Conservation (phyloP, 1,284 basidiomycete species). For the Ceratobasidium sp. region DNA sequence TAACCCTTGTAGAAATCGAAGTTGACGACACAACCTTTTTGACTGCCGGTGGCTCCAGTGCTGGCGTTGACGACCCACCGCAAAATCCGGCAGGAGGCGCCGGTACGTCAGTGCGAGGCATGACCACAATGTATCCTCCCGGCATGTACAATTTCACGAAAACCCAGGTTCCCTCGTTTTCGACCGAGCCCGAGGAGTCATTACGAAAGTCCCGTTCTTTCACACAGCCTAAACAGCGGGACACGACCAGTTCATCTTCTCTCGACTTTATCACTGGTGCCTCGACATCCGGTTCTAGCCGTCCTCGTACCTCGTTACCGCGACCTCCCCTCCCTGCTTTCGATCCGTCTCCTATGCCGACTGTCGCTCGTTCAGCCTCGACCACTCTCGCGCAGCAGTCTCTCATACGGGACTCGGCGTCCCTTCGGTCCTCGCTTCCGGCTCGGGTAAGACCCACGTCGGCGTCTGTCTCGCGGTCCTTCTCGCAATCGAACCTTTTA, state of each 20-base stretch:
- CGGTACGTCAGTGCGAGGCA: constrained; percentile 15
- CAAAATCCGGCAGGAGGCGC: background rate
- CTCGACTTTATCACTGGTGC: constrained; percentile 34
- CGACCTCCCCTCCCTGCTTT: background rate
- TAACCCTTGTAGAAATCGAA: background rate
- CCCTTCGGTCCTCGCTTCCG: background rate
- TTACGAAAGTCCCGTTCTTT: background rate
- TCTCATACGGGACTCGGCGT: background rate
- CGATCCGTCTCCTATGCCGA: background rate
- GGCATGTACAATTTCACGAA: constrained; percentile 42
- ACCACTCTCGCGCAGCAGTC: no score
- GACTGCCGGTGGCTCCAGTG: background rate
- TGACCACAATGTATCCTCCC: constrained; percentile 36
- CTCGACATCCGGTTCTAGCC: background rate
- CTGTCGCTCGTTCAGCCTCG: background rate
- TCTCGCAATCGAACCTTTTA: constrained; percentile 8
- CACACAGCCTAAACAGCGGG: background rate
- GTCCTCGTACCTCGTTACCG: background rate
- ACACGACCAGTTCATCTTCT: constrained; percentile 22
- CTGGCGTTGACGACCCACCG: no score
- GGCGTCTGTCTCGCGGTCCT: background rate
- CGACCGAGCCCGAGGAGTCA: constrained; percentile 1
- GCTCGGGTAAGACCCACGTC: background rate
- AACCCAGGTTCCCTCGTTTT: constrained; percentile 4
- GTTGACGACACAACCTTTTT: constrained; percentile 3